phyloP scores from a whole-genome alignment of 2,329 filamentous ascomycete species.

The Byssothecium circinans region DNA sequence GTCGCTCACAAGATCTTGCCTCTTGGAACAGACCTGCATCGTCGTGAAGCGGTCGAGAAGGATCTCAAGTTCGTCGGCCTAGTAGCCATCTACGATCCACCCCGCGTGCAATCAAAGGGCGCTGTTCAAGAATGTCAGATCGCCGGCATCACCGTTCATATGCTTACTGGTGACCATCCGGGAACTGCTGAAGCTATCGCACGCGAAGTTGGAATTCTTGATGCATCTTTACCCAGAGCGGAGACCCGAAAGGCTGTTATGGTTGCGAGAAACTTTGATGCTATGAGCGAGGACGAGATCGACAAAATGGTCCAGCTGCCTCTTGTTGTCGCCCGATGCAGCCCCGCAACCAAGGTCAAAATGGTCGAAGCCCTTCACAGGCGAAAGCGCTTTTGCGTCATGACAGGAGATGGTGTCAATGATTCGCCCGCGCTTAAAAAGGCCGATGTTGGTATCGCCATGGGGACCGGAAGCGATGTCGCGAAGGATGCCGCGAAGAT shows the following conservation, averaged over 20 bases:
- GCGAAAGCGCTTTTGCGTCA: constrained; percentile 43
- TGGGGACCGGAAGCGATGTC: constrained; percentile 46
- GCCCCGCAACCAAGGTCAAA: constrained; percentile 51
- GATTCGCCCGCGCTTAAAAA: constrained; percentile 46
- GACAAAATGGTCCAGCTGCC: constrained; percentile 47
- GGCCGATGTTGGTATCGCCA: constrained; percentile 48
- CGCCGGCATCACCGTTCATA: constrained; percentile 53
- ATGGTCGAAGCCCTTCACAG: constrained; percentile 50
- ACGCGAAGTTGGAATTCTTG: constrained; percentile 49
- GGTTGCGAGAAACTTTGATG: constrained; percentile 50
- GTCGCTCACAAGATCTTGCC: constrained; percentile 41
- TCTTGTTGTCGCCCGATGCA: constrained; percentile 51
- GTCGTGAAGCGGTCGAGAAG: constrained; percentile 65
- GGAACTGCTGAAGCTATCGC: constrained; percentile 52
- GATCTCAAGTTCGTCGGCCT: constrained; percentile 76
- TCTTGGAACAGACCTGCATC: constrained; percentile 29
- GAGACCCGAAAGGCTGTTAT: constrained; percentile 38
- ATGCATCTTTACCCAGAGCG: constrained; percentile 18
- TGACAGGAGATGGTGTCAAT: constrained; percentile 49
- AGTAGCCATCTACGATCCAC: constrained; percentile 83
- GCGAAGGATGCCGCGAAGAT: constrained; percentile 47
- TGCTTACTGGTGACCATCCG: constrained; percentile 53
- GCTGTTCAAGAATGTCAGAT: constrained; percentile 50
- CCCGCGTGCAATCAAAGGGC: constrained; percentile 74
- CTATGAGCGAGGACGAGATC: constrained; percentile 46